Evolutionary conservation across 2,329 filamentous ascomycete genomes (phyloP), one percentile per base, ranked within the genome.

Genomic region (Emericellopsis cladophorae): DNA sequence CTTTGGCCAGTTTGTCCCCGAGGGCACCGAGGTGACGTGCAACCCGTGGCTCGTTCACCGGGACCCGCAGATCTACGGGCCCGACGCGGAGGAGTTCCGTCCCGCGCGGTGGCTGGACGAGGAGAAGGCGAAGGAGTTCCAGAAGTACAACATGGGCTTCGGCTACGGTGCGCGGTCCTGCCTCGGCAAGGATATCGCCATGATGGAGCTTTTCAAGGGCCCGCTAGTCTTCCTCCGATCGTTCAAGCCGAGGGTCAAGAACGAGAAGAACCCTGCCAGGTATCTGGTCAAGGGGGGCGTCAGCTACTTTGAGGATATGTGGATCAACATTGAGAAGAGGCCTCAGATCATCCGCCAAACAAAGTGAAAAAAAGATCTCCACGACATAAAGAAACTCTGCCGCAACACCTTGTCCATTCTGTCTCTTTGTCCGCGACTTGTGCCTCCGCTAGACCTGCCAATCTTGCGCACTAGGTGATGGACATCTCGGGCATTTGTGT

Each of bases 171-270:
- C 65, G 1, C 54, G 66, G 10, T 55, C 64, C 11, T 73, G 68
- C 42, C 47, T 73, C 35, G 70, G 70, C 0, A 63, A 60, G 43
- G 61, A 69, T 35, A 67, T 74, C 43, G 70, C 68, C 2, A 59
- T 66, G 49, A 69, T 73, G 66, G 70, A 74, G 54, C 47, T 73
- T 40, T 70, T 61, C 50, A 72, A 74, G 56, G 59, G 49, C 4
- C 55, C 62, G 4, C 41, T 62, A 39, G 54, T 64, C 48, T 66
- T 69, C 46, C 60, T 68, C 37, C 53, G 61, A 6, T 58, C 49
- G 0, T 67, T 64, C 43, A 54, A 50, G 31, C 54, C 56, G 2
- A 47, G 51, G 29, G 48, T 60, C 5, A 36, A 50, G 15, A 49
- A 60, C 40, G 47, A 50, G 18, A 37, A 56, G 24, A 44, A 51